Evolutionary conservation across 1,284 basidiomycete species (phyloP).

Genomic region (Tylopilus sp.): DNA sequence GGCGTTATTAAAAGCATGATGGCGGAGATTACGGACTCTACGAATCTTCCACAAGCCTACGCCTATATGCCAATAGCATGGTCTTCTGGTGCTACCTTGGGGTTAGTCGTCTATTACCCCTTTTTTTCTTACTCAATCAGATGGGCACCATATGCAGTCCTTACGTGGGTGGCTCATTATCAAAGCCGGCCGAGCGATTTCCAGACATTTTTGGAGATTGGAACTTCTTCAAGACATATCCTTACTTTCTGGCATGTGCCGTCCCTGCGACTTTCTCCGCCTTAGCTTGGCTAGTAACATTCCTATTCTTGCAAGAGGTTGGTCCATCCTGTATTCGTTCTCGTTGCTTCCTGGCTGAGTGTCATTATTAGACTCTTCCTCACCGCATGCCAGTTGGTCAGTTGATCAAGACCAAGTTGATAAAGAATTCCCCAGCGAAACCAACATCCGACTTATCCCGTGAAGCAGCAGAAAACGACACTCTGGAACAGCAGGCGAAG

Average conservation of each 20-base stretch:
- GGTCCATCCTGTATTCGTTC: conserved; percentile 4
- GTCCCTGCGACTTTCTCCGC: conserved; percentile 73
- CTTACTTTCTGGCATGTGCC: conserved; percentile 82
- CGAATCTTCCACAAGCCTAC: conserved; percentile 77
- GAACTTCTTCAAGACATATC: conserved; percentile 72
- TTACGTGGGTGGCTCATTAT: conserved; percentile 75
- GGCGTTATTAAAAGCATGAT: conserved; percentile 82
- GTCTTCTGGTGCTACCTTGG: conserved; percentile 58
- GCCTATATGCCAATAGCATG: conserved; percentile 75
- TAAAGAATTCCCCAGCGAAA: conserved; percentile 2
- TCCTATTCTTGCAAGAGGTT: conserved; percentile 73
- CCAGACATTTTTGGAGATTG: conserved; percentile 70
- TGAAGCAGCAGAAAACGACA: conserved; percentile 34
- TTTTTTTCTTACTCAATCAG: conserved; percentile 17
- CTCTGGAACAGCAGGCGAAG: conserved; percentile 25
- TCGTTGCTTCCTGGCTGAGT: conserved; percentile 4
- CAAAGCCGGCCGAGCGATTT: conserved; percentile 78
- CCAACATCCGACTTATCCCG: conserved; percentile 2
- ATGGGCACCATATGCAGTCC: conserved; percentile 58
- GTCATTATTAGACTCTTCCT: conserved; percentile 32
- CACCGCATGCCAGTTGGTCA: conserved; percentile 25
- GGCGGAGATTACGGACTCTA: conserved; percentile 78
- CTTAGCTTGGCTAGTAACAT: conserved; percentile 70
- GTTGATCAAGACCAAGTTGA: conserved; percentile 30
- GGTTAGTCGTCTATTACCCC: conserved; percentile 46